These are phyloP conservation scores for Kodamaea sp. DNA, from an alignment of 1,139 yeast genomes.

Conservation along the genomic window DNA sequence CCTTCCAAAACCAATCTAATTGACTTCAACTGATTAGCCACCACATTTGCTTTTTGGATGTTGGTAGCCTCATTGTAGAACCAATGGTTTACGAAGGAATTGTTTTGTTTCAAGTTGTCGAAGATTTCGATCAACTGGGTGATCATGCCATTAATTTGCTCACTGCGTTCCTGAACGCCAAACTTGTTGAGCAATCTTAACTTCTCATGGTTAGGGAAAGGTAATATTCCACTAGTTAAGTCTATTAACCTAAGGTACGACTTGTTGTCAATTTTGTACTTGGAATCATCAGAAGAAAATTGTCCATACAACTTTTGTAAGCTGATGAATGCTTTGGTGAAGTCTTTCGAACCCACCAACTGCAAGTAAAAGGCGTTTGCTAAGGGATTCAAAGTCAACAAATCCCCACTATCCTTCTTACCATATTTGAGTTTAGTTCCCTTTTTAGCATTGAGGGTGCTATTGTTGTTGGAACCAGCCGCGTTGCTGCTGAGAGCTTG, in stretches of 20 bases:
- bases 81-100: slow-evolving; percentile 43
- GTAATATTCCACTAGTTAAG: slow-evolving; percentile 58
- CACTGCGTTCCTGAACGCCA: slow-evolving; percentile 35
- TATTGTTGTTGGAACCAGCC: slow-evolving; percentile 8
- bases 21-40: slow-evolving; percentile 61
- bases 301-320: slow-evolving; percentile 35
- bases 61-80: slow-evolving; percentile 52
- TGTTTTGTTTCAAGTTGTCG: slow-evolving; percentile 33
- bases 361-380: slow-evolving; percentile 62
- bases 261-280: slow-evolving; percentile 23
- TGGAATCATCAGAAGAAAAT: slow-evolving; percentile 21
- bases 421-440: slow-evolving; percentile 2
- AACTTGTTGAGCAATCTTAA: slow-evolving; percentile 39
- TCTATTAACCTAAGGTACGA: slow-evolving; percentile 49
- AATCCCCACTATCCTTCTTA: slow-evolving; percentile 22
- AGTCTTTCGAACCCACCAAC: slow-evolving; percentile 48
- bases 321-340: slow-evolving; percentile 41
- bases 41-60: slow-evolving; percentile 57
- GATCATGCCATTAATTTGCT: slow-evolving; percentile 33
- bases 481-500: slow-evolving; percentile 21
- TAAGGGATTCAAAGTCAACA: slow-evolving; percentile 59
- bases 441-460: slow-evolving; percentile 4
- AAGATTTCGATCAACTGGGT: slow-evolving; percentile 38
- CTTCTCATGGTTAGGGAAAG: slow-evolving; percentile 54
- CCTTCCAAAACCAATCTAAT: slow-evolving; percentile 57